Evolutionary conservation across 2,329 filamentous ascomycete genomes (phyloP).

Genomic region (Emmonsiellopsis sp.): DNA sequence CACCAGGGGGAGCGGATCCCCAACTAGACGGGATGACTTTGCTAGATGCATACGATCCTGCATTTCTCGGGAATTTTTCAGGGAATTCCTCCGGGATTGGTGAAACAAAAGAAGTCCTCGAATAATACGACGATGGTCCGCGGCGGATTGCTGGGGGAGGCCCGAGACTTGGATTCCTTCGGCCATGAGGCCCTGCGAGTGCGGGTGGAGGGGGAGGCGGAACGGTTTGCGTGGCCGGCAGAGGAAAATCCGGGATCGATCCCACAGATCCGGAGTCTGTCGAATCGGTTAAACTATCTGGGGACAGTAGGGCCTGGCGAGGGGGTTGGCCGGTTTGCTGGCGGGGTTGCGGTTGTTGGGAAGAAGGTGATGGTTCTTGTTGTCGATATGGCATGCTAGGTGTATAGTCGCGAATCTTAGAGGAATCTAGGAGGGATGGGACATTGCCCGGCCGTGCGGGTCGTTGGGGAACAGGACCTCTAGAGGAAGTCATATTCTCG

Average conservation of each 20-base stretch:
- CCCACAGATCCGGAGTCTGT: conserved; percentile 6
- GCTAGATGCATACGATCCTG: conserved; percentile 60
- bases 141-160: conserved; percentile 24
- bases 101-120: conserved; percentile 57
- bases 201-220: conserved; percentile 16
- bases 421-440: conserved; percentile 29
- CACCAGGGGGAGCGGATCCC: conserved; percentile 42
- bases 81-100: conserved; percentile 66
- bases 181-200: conserved; percentile 14
- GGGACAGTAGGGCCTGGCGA: conserved; percentile 16
- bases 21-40: conserved; percentile 62
- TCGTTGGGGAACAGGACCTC: conserved; percentile 31
- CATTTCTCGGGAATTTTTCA: conserved; percentile 39
- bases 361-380: conserved; percentile 6
- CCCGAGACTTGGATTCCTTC: conserved; percentile 20
- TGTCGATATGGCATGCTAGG: conserved; percentile 17
- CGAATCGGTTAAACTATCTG: conserved; percentile 15
- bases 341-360: not conserved
- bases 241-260: conserved; percentile 21
- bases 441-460: conserved; percentile 31
- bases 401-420: conserved; percentile 19
- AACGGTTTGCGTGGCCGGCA: conserved; percentile 13
- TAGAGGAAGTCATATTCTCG: conserved; percentile 18
- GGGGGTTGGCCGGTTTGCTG: conserved; percentile 2
- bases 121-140: conserved; percentile 40